Evolutionary conservation across 164 flowering plant genomes (phyloP).

Genomic region (Platanus orientalis): DNA sequence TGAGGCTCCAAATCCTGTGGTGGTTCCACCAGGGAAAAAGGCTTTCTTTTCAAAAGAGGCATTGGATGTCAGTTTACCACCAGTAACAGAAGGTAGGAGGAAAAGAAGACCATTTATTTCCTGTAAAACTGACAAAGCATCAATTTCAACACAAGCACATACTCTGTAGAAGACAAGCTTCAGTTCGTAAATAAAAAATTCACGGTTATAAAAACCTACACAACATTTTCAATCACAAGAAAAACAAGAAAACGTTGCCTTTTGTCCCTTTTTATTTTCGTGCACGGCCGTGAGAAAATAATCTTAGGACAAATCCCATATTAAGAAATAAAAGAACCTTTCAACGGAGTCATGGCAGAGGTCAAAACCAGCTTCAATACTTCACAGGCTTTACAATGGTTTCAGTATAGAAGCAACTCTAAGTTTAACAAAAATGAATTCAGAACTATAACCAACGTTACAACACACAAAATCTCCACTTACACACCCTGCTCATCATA

Average conservation of each 20-base stretch:
- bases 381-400: neutral
- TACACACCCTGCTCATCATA: neutral
- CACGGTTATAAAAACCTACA: neutral
- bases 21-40: conserved; percentile 49
- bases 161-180: neutral
- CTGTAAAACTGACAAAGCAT: conserved; percentile 8
- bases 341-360: neutral
- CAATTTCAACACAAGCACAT: neutral
- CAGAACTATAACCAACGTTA: neutral
- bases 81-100: neutral
- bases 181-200: neutral
- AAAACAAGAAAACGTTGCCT: neutral
- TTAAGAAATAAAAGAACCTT: neutral
- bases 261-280: neutral
- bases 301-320: neutral
- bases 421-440: neutral
- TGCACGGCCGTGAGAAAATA: too few species aligned
- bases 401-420: neutral
- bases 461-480: too few species aligned
- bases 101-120: neutral
- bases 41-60: conserved; percentile 78
- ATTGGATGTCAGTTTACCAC: conserved; percentile 24
- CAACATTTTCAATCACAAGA: neutral
- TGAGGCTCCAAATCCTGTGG: conserved; percentile 68
- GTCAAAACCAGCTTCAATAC: neutral